These are phyloP conservation scores for Chlorencoelia australis DNA, from an alignment of 2,329 filamentous ascomycete genomes.

Conservation along the genomic window DNA sequence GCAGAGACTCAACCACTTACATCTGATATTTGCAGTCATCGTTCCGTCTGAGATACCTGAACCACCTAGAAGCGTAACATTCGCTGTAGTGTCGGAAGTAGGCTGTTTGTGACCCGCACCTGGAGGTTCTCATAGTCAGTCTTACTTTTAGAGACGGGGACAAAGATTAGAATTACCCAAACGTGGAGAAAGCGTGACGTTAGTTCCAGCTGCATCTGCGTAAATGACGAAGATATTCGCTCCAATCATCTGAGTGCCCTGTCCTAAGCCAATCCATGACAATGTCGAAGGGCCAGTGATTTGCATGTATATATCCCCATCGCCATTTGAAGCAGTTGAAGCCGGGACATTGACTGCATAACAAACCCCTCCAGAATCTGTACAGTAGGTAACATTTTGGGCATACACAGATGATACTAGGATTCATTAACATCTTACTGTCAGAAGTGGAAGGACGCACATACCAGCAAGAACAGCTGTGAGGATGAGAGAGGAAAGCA, in stretches of 20 bases:
- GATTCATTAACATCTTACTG: no score
- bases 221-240: slow-evolving; percentile 52
- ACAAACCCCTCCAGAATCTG: slow-evolving; percentile 13
- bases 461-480: no score
- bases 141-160: no score
- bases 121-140: no score
- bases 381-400: slow-evolving; percentile 16
- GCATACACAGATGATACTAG: slow-evolving; percentile 13
- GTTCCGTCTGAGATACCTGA: slow-evolving; percentile 40
- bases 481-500: no score
- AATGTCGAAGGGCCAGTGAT: slow-evolving; percentile 42
- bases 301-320: slow-evolving; percentile 48
- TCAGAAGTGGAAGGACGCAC: no score
- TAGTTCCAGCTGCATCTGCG: slow-evolving; percentile 38
- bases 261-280: slow-evolving; percentile 45
- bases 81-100: slow-evolving; percentile 30
- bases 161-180: no score
- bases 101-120: slow-evolving; percentile 36
- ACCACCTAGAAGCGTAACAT: slow-evolving; percentile 41
- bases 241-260: slow-evolving; percentile 42
- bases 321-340: slow-evolving; percentile 37
- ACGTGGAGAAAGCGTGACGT: slow-evolving; percentile 47
- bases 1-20: slow-evolving; percentile 25
- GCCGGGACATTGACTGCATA: slow-evolving; percentile 45
- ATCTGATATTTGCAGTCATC: slow-evolving; percentile 47